These are phyloP conservation scores for Simmondsia chinensis DNA, from an alignment of 148 eudicot genomes.

Conservation along the genomic window DNA sequence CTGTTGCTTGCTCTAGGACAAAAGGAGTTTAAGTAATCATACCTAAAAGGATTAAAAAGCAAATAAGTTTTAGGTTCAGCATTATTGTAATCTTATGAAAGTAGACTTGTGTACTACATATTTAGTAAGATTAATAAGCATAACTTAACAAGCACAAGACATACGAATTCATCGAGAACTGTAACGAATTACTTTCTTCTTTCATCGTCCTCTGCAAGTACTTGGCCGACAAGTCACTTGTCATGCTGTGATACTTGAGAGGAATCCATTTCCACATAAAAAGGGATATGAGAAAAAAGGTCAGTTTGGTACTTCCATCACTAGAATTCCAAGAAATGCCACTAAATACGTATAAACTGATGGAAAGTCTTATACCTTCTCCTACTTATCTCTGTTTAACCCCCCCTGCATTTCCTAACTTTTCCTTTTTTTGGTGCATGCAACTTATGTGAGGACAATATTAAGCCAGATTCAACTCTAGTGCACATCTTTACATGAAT, in stretches of 20 bases:
- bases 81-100: background rate
- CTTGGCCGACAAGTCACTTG: constrained; percentile 34
- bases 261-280: constrained; percentile 50
- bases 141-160: constrained; percentile 5
- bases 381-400: too few relatives aligned
- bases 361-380: too few relatives aligned
- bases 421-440: too few relatives aligned
- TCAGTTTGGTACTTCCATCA: too few relatives aligned
- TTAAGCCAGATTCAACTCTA: too few relatives aligned
- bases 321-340: too few relatives aligned
- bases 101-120: constrained; percentile 10
- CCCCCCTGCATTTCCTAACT: too few relatives aligned
- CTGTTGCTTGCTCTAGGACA: constrained; percentile 54
- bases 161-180: constrained; percentile 74
- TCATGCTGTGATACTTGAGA: constrained; percentile 54
- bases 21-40: constrained; percentile 59
- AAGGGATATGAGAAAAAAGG: constrained; percentile 1
- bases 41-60: constrained; percentile 20
- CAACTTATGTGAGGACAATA: too few relatives aligned
- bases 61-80: background rate
- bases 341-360: too few relatives aligned
- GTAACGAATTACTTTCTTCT: constrained; percentile 30
- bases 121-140: constrained; percentile 2
- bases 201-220: constrained; percentile 51
- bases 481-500: too few relatives aligned